Percentiles rank a stretch among this genome's conserved stretches.
phyloP scores from a whole-genome alignment of 768 basidiomycete species.

The Gyrodon lividus region DNA sequence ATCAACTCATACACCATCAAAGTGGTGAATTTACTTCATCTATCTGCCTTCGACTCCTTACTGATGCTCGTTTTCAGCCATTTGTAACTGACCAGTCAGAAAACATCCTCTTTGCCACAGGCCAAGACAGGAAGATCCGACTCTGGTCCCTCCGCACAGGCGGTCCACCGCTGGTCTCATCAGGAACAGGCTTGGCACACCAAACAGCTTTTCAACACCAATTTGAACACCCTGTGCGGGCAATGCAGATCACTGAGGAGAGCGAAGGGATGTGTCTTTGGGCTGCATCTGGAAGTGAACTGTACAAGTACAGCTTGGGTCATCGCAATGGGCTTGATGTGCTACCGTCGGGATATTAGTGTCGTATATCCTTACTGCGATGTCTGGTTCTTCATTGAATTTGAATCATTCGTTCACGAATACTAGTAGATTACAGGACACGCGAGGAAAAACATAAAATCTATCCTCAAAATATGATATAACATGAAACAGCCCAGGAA shows the following conservation, averaged over 20 bases:
- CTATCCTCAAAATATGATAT: too few species aligned
- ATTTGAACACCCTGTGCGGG: slow-evolving; percentile 40
- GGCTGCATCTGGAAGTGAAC: slow-evolving; percentile 44
- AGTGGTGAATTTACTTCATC: slow-evolving; percentile 42
- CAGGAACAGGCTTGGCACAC: neutral
- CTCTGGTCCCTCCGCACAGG: slow-evolving; percentile 69
- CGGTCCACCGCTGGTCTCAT: slow-evolving; percentile 23
- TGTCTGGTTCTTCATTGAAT: neutral
- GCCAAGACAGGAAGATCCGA: slow-evolving; percentile 61
- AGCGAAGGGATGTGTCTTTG: slow-evolving; percentile 46
- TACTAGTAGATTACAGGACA: neutral
- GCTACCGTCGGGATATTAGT: neutral
- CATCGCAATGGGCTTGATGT: slow-evolving; percentile 22
- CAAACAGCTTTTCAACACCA: slow-evolving; percentile 32
- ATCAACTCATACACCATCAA: slow-evolving; percentile 51
- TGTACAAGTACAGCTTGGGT: slow-evolving; percentile 54
- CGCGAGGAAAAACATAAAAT: too few species aligned
- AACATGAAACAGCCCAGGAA: too few species aligned
- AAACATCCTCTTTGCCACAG: slow-evolving; percentile 65
- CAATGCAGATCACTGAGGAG: slow-evolving; percentile 51
- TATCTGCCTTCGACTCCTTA: neutral
- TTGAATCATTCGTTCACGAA: neutral
- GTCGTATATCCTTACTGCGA: neutral
- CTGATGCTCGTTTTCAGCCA: slow-evolving; percentile 45
- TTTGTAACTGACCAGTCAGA: slow-evolving; percentile 55